Base-by-base conservation (phyloP, 345 rosid species). In the Populus davidiana region DNA sequence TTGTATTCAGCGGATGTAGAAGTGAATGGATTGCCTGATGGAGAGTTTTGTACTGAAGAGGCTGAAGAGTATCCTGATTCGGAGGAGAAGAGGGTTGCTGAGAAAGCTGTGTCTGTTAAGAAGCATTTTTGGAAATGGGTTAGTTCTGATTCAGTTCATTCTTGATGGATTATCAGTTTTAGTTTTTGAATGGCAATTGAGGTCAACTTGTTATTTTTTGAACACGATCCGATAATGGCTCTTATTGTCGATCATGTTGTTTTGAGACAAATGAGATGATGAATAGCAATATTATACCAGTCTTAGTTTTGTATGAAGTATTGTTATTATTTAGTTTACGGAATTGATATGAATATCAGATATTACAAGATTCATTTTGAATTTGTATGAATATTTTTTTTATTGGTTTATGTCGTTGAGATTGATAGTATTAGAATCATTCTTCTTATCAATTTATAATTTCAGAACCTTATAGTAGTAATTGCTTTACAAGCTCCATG, bases 121-220 rank as follows among this genome's bases (percentile, higher is more conserved):
- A 87, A 85, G 84, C 99, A 95, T 86, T 84, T 85, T 79, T 95
- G 98, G 99, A 86, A 88, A 80, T 93, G 98, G 99, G 94, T 95
- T 85, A 84, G 88, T 82, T 77, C 85, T 39, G 88, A 80, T 86
- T 87, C 85, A 17, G 66, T 87, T 82, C 75, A 71, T 75, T 72
- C 86, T 50, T 91, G 73, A 83, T 59, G 64, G 38, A 6, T 62
- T 41, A 43, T 27, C 56, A 39, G 56, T 14, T 54, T 71, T 16
- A 25, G 10, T 23, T 70, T 21, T 20, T 16, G 49, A 47, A 2
- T 73, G 23, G 21, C 61, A 70, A 50, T 67, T 63, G 52, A 49
- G 54, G 14, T 47, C 54, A 31, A 47, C 9, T 47, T 61, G 18
- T 17, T 61, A 25, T n/a, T 16, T 33, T 72, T 61, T 63, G 6